Base-by-base conservation (phyloP, 176 grass and related monocot species). In the Aegilops sharonensis region DNA sequence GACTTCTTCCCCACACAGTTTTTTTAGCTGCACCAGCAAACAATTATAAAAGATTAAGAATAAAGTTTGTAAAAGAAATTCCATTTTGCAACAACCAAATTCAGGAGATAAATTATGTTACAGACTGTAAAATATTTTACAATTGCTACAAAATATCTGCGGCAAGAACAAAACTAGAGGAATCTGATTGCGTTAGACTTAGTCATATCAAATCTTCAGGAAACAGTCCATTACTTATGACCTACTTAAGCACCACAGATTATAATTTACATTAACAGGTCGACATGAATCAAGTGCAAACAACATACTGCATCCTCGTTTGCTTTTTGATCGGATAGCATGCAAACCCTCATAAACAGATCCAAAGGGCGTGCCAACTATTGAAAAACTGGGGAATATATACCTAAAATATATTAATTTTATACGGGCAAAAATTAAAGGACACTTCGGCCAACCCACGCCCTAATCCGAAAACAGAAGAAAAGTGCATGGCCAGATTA, bases 1-100 rank as follows among this genome's bases (percentile, higher is more conserved):
- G 85, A 92, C 96, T 81, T 92, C 86, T 89, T 91, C 93, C 76
- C 93, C 93, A 83, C 90, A 95, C n/a, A 94, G 85, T 77, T 75
- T 94, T 82, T 75, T 94, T 9, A 94, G 79, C 89, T 89, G 93
- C 91, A 91, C 43, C 71, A 91, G 89, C 60, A 95, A 32, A 87
- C 12, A 91, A 75, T 48, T 69, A 84, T 5, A 3, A 65, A 78
- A 5, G 5, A 3, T 32, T 67, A 42, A 7, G 24, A 21, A 35
- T 20, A 23, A 5, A 78, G 25, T 8, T 9, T 2, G 15, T 5
- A 63, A 50, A 6, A 21, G 0, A 20, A 31, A 27, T 52, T 31
- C 29, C 4, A 25, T 18, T 75, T 25, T 31, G 12, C 72, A 52
- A 59, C 56, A 59, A 59, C 18, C 1, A 59, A 59, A 21, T 21